These are phyloP conservation scores for Periconia sp. DNA, from an alignment of 2,329 filamentous ascomycete genomes.

Conservation along the genomic window DNA sequence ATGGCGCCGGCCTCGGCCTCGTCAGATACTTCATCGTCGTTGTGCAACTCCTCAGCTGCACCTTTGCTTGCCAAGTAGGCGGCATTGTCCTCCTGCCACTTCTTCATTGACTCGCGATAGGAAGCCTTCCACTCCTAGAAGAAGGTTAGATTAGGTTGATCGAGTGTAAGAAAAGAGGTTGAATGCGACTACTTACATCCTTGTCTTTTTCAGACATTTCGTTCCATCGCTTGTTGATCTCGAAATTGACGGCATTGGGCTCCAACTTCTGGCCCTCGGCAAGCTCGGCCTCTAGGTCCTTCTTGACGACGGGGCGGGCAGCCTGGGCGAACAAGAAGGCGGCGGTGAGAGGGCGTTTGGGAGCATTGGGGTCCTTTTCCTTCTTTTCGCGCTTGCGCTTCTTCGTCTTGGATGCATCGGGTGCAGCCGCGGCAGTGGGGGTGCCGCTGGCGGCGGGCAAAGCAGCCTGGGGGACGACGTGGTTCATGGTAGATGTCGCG, in stretches of 20 bases:
- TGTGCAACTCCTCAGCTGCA: constrained; percentile 41
- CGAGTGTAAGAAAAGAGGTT: not conserved
- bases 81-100: constrained; percentile 58
- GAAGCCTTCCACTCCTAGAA: constrained; percentile 46
- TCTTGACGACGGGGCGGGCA: constrained; percentile 78
- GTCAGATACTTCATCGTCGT: constrained; percentile 44
- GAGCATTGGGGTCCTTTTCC: constrained; percentile 79
- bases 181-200: constrained; percentile 49
- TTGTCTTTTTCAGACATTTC: constrained; percentile 76
- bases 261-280: constrained; percentile 69
- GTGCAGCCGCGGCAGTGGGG: constrained; percentile 13
- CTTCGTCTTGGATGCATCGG: constrained; percentile 16
- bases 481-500: constrained; percentile 24
- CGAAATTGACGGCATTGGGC: constrained; percentile 84
- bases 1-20: constrained; percentile 33
- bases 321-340: constrained; percentile 95
- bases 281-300: constrained; percentile 54
- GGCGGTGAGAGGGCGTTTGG: constrained; percentile 89
- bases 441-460: constrained; percentile 15
- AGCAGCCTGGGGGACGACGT: constrained; percentile 22
- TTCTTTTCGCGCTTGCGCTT: constrained; percentile 71
- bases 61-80: constrained; percentile 56
- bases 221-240: constrained; percentile 84
- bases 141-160: not conserved
- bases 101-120: constrained; percentile 56